Evolutionary conservation across 139 green algal species (phyloP).

Genomic region (Chlamydomonas applanata): DNA sequence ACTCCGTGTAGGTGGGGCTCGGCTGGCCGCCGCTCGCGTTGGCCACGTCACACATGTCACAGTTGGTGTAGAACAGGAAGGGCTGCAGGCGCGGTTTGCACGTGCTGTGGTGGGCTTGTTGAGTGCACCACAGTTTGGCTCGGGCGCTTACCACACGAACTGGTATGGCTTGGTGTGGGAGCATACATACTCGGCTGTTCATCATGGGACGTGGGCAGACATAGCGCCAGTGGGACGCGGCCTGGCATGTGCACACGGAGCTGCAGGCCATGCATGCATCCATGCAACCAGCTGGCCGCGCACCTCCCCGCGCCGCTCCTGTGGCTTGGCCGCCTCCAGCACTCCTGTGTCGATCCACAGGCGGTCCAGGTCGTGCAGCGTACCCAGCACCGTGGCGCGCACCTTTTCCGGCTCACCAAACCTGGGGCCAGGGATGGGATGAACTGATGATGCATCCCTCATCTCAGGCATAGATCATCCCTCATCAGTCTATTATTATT

Average conservation of each 20-base stretch:
- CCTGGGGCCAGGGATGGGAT: neutral
- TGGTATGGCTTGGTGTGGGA: no score
- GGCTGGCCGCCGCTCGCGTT: neutral
- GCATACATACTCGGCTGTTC: no score
- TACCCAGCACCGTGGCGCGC: neutral
- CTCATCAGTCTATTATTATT: no score
- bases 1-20: neutral
- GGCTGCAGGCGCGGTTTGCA: neutral
- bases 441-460: no score
- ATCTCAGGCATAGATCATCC: no score
- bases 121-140: no score
- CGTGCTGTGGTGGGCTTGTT: no score
- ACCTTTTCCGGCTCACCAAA: neutral
- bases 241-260: no score
- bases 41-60: constrained; percentile 12
- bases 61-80: constrained; percentile 6
- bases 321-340: neutral
- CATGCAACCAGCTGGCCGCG: neutral
- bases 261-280: no score
- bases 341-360: neutral
- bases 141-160: no score
- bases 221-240: no score
- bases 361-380: constrained; percentile 5
- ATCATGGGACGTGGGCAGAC: no score
- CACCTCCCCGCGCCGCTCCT: neutral